Base-by-base conservation (phyloP, 2,329 filamentous ascomycete species). In the Aureobasidium namibiae region DNA sequence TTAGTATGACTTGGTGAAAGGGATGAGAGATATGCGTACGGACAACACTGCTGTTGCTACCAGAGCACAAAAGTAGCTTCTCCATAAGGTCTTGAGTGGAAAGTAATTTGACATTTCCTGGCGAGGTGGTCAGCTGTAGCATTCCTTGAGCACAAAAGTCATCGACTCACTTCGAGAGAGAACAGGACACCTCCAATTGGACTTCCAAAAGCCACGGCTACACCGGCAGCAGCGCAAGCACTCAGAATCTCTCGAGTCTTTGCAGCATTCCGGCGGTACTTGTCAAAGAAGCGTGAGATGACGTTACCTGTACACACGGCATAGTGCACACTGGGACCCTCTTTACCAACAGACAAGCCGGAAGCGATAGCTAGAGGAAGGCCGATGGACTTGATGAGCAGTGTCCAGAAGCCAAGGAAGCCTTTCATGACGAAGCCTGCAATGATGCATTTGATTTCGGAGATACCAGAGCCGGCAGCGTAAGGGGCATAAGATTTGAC, bases 391-490 rank as follows among this genome's bases (percentile, higher is more conserved):
- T 99, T 99, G 76, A 99, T 97, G 61, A 94, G 73, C 33, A 99
- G 78, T 5, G 94, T 97, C 83, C 90, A 91, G 67, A 87, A 87
- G 21, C 92, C 91, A 16, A 99, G 80, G 69, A 99, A 99, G 0
- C 92, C 94, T 74, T 97, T 96, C 94, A 99, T 99, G 52, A 97
- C 90, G 71, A 99, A 99, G 3, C 94, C 94, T 4, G 92, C 94
- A 69, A 99, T 96, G 70, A 99, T 97, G 74, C 91, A 96, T 74
- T 99, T 99, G 80, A 99, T 99, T 76, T 99, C 94, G 13, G 91
- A 96, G 61, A 99, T 99, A 41, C 94, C 94, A 13, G 90, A 96
- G 16, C 94, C 94, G 34, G 94, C 94, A 11, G 94, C 94, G 71
- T 99, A 99, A 0, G 94, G 94, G 4, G 94, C 92, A 73, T 94